phyloP scores from a whole-genome alignment of 2,329 filamentous ascomycete genomes.

The Cryphonectria japonica region DNA sequence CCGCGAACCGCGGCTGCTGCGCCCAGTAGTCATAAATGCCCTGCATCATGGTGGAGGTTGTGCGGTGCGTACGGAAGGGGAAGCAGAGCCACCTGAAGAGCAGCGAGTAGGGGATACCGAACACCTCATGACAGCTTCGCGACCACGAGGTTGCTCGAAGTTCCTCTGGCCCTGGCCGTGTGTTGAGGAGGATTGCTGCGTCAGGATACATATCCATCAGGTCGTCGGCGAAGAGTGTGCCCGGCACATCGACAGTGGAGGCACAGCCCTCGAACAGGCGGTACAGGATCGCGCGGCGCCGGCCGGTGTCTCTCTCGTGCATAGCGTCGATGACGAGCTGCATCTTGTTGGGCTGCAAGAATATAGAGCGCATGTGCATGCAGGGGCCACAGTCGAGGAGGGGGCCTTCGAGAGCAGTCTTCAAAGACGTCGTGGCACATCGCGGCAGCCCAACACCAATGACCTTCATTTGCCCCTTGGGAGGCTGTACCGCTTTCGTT shows the following conservation, averaged over 20 bases:
- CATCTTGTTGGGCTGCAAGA: conserved; percentile 31
- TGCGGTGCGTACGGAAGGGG: conserved; percentile 9
- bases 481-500: neutral
- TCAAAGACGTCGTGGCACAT: conserved; percentile 42
- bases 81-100: conserved; percentile 4
- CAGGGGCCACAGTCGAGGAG: conserved; percentile 36
- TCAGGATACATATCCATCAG: conserved; percentile 45
- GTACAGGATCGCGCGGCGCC: conserved; percentile 36
- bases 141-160: conserved; percentile 3
- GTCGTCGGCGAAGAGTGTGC: conserved; percentile 39
- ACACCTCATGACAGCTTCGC: neutral
- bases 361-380: conserved; percentile 37
- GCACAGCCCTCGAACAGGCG: conserved; percentile 38
- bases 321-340: conserved; percentile 35
- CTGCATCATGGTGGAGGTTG: neutral
- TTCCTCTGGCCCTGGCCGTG: neutral
- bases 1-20: neutral
- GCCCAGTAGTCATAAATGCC: neutral
- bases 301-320: conserved; percentile 33
- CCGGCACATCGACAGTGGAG: conserved; percentile 37
- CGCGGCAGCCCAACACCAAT: conserved; percentile 39
- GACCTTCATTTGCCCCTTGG: conserved; percentile 26
- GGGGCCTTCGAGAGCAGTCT: conserved; percentile 38
- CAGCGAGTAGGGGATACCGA: neutral
- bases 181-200: conserved; percentile 39